Base-by-base conservation (phyloP, 2,329 filamentous ascomycete genomes). In the Apiospora rasikravindrae region DNA sequence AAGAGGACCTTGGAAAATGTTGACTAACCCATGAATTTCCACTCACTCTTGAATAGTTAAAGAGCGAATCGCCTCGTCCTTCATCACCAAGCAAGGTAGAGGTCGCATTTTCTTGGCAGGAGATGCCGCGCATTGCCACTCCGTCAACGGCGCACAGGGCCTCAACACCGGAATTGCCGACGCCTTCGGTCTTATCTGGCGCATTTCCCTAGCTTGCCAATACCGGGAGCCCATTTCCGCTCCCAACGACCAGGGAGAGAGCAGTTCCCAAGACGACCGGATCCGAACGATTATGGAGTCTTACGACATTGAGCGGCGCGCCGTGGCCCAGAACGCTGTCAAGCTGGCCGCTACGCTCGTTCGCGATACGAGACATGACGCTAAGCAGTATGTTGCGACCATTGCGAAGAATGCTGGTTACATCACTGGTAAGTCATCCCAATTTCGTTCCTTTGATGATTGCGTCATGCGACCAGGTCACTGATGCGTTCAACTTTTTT, bases 91-190 rank as follows among this genome's bases (percentile, higher is more conserved):
- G 13, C 77, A 80, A 49, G 83, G 84, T 11, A 74, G 77, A 4
- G 86, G 86, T 2, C 83, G 86, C 16, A 81, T 87, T 4, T 84
- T 89, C 61, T 79, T 90, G 0, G 87, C 86, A 6, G 88, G 88
- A 2, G 89, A 90, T 71, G 87, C 88, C 0, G 87, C 87, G 0
- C 88, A 90, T 70, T 87, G 87, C 2, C 87, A 89, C 72, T 87
- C 83, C 0, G 86, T 87, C 45, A 87, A 88, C 10, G 88, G 88
- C 0, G 88, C 88, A 0, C 88, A 90, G 73, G 89, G 89, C 0
- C 83, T 90, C 75, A 90, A 90, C 74, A 90, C 88, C 0, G 88
- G 88, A 2, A 83, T 90, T 40, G 85, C 86, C 7, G 88, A 90
- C 76, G 87, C 88, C 0, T 86, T 89, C 37, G 87, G 86, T 57